Evolutionary conservation across 2,329 filamentous ascomycete species (phyloP).

Genomic region (Paecilomyces formosus): DNA sequence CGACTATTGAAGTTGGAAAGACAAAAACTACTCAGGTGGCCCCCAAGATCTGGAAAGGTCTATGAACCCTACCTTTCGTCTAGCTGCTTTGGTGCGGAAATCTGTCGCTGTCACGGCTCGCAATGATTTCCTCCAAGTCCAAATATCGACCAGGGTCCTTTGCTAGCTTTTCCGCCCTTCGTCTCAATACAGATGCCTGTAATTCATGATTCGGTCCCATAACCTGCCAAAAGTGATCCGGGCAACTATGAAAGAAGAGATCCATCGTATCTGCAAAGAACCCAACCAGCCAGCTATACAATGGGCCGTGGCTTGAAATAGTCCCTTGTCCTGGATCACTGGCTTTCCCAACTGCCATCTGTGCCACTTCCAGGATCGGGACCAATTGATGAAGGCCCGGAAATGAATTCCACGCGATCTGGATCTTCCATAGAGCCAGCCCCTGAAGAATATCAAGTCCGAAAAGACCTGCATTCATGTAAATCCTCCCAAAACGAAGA

Average conservation of each 20-base stretch:
- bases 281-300: slow-evolving; percentile 9
- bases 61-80: background rate
- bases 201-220: slow-evolving; percentile 3
- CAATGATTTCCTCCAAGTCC: background rate
- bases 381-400: slow-evolving; percentile 7
- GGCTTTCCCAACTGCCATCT: background rate
- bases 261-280: slow-evolving; percentile 11
- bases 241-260: slow-evolving; percentile 5
- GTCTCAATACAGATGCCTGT: slow-evolving; percentile 1
- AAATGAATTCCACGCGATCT: slow-evolving; percentile 15
- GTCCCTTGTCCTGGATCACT: background rate
- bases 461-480: slow-evolving; percentile 7
- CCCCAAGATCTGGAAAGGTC: background rate
- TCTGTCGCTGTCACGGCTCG: background rate
- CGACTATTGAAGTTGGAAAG: no score
- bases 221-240: slow-evolving; percentile 3
- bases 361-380: slow-evolving; percentile 3
- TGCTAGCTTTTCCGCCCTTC: background rate
- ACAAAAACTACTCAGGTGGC: background rate
- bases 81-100: background rate
- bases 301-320: background rate
- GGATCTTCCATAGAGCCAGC: slow-evolving; percentile 9
- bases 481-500: slow-evolving; percentile 6
- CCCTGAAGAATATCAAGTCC: slow-evolving; percentile 5
- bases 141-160: background rate